Evolutionary conservation across 2,329 filamentous ascomycete genomes (phyloP), one percentile per base, ranked within the genome.

Genomic region (Ascochyta koolunga): DNA sequence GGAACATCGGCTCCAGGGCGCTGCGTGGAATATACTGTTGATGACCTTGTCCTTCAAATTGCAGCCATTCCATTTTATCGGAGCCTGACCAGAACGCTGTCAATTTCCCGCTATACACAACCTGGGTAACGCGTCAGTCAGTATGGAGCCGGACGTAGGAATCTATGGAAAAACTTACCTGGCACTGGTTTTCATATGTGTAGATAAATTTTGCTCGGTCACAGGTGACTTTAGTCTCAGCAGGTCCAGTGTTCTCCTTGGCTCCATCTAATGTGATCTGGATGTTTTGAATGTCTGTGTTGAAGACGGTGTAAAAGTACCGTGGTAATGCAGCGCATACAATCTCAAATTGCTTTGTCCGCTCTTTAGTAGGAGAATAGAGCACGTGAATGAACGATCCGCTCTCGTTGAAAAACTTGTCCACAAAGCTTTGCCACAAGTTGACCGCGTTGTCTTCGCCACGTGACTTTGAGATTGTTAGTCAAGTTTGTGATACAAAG

Each of bases 271-370:
- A 83, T 19, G 92, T 86, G 70, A 98, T 83, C 72, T 96, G 91
- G 65, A 98, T 90, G 49, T 87, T 90, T 64, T 85, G 89, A 50
- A 97, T 87, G 13, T 73, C 93, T 56, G 91, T 93, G 52, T 89
- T 88, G 71, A 95, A 97, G 67, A 96, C 89, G 0, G 91, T 93
- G 66, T 89, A 86, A 72, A 96, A 97, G 74, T 95, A 98, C 67
- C 93, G 87, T 29, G 93, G 86, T 39, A 99, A 81, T 0, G 90
- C 90, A 3, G 92, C 85, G 54, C 86, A 90, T 2, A 88, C 85
- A 42, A 98, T 91, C 71, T 97, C 93, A 67, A 93, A 97, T 66
- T 89, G 86, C 78, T 96, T 97, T 50, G 88, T 83, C 16, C 79
- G 80, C 38, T 87, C 84, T 52, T 77, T 77, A 18, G 83, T 80